Conservation (phyloP, 1,284 basidiomycete species). For the Trametes versicolor region DNA sequence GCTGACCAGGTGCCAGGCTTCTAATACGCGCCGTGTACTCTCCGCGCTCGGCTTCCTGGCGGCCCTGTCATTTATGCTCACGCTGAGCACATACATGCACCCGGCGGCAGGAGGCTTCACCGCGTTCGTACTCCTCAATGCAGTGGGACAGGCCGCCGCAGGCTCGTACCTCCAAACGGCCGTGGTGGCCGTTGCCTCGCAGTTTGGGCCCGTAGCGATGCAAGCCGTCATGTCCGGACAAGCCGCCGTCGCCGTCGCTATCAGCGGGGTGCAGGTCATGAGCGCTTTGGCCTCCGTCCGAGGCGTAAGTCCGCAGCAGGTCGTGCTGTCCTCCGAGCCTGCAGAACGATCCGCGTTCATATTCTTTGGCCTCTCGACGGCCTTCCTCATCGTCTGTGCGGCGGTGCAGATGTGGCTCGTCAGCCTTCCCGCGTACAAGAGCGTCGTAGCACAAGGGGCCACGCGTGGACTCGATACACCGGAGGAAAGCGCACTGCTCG, state of each 20-base stretch:
- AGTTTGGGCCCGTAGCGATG: slow-evolving; percentile 74
- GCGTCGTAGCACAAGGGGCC: slow-evolving; percentile 50
- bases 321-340: slow-evolving; percentile 39
- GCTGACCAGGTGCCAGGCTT: slow-evolving; percentile 31
- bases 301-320: slow-evolving; percentile 47
- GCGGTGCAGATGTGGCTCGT: slow-evolving; percentile 66
- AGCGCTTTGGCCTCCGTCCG: slow-evolving; percentile 65
- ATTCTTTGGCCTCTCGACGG: slow-evolving; percentile 76
- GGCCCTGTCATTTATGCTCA: slow-evolving; percentile 63
- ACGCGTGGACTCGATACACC: slow-evolving; percentile 40
- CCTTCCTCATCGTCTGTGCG: slow-evolving; percentile 66
- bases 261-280: slow-evolving; percentile 76
- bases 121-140: slow-evolving; percentile 68
- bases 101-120: slow-evolving; percentile 67
- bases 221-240: slow-evolving; percentile 81
- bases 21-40: slow-evolving; percentile 39
- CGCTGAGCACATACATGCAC: slow-evolving; percentile 65
- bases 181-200: slow-evolving; percentile 73
- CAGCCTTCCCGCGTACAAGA: slow-evolving; percentile 64
- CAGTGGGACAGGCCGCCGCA: slow-evolving; percentile 61
- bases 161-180: slow-evolving; percentile 78
- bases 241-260: slow-evolving; percentile 78
- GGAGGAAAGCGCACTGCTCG: slow-evolving; percentile 19
- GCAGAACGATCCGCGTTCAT: slow-evolving; percentile 73
- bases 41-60: slow-evolving; percentile 47